phyloP scores from a whole-genome alignment of 495 filamentous ascomycete genomes.

The Tricharina praecox region DNA sequence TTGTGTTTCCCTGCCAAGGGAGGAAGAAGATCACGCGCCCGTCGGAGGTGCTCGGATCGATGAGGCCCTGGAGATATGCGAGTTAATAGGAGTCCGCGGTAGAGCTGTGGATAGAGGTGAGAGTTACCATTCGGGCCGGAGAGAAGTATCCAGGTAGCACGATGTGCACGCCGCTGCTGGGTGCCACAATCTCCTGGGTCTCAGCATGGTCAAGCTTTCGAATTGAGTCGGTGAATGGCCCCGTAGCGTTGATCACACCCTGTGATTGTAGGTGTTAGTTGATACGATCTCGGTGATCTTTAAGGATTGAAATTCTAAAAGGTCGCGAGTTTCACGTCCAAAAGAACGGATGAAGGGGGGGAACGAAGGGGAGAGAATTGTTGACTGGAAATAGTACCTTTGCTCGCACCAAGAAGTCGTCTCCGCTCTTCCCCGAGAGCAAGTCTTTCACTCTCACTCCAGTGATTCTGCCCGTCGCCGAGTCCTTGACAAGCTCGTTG shows the following conservation, averaged over 20 bases:
- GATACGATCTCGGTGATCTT: too few species aligned
- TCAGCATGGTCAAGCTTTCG: slow-evolving; percentile 57
- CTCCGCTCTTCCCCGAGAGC: slow-evolving; percentile 39
- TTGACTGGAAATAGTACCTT: slow-evolving; percentile 32
- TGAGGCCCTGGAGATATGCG: slow-evolving; percentile 41
- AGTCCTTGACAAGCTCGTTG: slow-evolving; percentile 62
- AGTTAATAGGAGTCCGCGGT: neutral
- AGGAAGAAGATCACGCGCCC: slow-evolving; percentile 98
- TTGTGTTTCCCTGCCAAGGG: slow-evolving; percentile 98
- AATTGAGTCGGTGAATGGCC: slow-evolving; percentile 86
- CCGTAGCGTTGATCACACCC: slow-evolving; percentile 93
- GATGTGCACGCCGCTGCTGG: slow-evolving; percentile 84
- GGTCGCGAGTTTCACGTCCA: too few species aligned
- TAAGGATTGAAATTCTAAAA: too few species aligned
- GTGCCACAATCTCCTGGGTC: slow-evolving; percentile 54
- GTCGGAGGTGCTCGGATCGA: slow-evolving; percentile 87
- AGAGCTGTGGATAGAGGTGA: neutral
- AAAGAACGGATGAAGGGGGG: too few species aligned
- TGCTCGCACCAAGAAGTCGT: slow-evolving; percentile 59
- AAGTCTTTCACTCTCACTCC: slow-evolving; percentile 68
- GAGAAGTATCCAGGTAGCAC: slow-evolving; percentile 92
- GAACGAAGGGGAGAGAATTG: neutral
- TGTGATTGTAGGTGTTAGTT: slow-evolving; percentile 17
- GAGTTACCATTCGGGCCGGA: slow-evolving; percentile 58
- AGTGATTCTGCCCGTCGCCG: slow-evolving; percentile 50